phyloP scores from a whole-genome alignment of 805 yeast genomes.

The Pichia membranifaciens region DNA sequence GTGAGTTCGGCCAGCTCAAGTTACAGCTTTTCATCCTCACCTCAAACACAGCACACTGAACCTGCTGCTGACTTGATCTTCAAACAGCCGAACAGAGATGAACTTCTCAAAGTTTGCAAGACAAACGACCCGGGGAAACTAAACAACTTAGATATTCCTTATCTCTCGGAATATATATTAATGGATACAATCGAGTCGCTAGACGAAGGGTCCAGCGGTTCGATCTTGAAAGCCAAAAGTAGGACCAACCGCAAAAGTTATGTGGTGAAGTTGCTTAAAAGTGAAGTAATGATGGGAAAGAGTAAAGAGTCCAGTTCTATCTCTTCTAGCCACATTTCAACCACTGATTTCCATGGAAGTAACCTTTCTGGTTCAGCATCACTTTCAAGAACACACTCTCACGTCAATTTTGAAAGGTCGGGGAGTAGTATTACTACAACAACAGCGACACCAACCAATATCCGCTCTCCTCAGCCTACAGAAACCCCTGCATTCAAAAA shows the following conservation, averaged over 20 bases:
- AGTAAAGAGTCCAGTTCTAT: too few relatives aligned
- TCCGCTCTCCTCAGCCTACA: background rate
- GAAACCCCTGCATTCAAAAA: background rate
- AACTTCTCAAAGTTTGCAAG: background rate
- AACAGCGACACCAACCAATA: background rate
- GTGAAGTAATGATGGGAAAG: background rate
- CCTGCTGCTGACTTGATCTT: background rate
- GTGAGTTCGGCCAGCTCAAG: background rate
- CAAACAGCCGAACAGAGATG: background rate
- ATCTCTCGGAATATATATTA: slow-evolving; percentile 8
- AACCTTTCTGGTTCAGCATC: too few relatives aligned
- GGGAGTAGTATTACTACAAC: too few relatives aligned
- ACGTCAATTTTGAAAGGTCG: too few relatives aligned
- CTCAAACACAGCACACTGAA: too few relatives aligned
- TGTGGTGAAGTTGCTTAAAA: slow-evolving; percentile 11
- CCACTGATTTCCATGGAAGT: background rate
- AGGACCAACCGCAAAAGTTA: slow-evolving; percentile 3
- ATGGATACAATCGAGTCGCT: slow-evolving; percentile 14
- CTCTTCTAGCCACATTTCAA: too few relatives aligned
- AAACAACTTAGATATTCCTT: slow-evolving; percentile 9
- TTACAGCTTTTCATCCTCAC: background rate
- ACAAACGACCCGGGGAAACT: background rate
- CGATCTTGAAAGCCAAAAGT: slow-evolving; percentile 19
- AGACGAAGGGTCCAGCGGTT: slow-evolving; percentile 31
- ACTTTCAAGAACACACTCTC: too few relatives aligned